Base-by-base conservation (phyloP, 2,329 filamentous ascomycete genomes). In the Epichloe baconii region DNA sequence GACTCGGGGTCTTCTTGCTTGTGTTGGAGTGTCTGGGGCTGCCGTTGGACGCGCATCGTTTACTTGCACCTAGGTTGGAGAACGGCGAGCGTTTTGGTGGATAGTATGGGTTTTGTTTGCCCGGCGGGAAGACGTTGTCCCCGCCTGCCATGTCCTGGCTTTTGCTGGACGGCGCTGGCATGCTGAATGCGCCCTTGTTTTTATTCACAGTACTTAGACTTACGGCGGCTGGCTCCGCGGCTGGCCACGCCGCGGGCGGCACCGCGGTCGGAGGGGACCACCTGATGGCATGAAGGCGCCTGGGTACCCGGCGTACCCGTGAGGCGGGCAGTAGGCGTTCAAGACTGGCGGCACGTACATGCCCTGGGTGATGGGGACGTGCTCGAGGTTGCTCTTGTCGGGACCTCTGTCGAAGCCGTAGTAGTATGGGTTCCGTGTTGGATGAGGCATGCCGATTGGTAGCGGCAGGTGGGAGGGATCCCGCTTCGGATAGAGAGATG, bases 401-500 rank as follows among this genome's bases (percentile, higher is more conserved):
- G 42, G 34, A 6, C 12, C 40, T 19, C 59, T 55, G 11, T 61
- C 57, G 52, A 70, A 71, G 2, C 70, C 70, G 42, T 69, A 56
- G 21, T 68, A 69, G 57, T 68, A 76, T 0, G 69, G 68, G 31
- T 74, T 75, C 19, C 68, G 60, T 11, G 59, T 48, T 3, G 72
- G 72, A 52, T 74, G 68, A 4, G 71, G 69, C 48, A 68, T 65
- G 3, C 74, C 72, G 8, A 72, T 53, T 0, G 71, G 70, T 6
- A 71, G 57, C 3, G 65, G 60, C 12, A 60, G 61, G 8, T 58
- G 57, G 23, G 59, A 60, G 3, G 44, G 43, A 17, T 65, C 58
- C 5, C 64, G 65, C 6, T 59, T 62, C 2, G 76, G 74, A 57
- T 80, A 76, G n/a, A 77, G 58, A 2, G 64, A 61, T 23, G 59